Conservation (phyloP, 257 asterid genomes). For the Prunella vulgaris region DNA sequence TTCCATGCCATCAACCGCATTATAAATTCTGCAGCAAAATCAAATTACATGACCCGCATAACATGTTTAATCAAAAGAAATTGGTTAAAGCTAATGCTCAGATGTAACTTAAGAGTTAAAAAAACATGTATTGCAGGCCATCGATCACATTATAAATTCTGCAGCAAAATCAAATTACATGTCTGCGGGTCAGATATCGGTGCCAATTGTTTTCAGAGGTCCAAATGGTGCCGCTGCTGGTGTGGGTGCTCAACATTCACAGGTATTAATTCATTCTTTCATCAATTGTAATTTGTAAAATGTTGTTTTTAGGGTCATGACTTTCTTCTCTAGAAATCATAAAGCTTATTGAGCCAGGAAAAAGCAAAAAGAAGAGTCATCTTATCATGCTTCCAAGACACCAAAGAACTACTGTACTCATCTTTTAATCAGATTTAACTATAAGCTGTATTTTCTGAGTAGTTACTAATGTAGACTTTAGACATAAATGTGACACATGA, state of each 20-base stretch:
- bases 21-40: constrained; percentile 89
- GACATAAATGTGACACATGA: not conserved
- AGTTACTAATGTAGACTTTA: not conserved
- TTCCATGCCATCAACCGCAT: constrained; percentile 87
- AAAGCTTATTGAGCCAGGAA: not conserved
- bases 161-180: constrained; percentile 90
- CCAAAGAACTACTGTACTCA: too few relatives aligned
- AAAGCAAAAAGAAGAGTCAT: not conserved
- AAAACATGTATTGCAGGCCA: constrained; percentile 52
- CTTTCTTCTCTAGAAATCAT: not conserved
- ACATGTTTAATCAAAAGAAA: not conserved
- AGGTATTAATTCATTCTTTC: constrained; percentile 40
- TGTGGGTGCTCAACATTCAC: constrained; percentile 93
- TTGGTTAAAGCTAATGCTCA: not conserved
- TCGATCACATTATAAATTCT: constrained; percentile 87
- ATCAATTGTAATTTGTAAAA: not conserved
- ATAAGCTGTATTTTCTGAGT: not conserved
- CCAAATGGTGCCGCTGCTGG: constrained; percentile 99
- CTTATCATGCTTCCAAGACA: not conserved
- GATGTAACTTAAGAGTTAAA: constrained; percentile 7
- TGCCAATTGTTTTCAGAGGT: constrained; percentile 85
- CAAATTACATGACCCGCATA: constrained; percentile 91
- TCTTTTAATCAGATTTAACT: not conserved
- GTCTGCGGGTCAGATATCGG: constrained; percentile 84
- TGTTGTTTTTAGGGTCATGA: not conserved